A percentile compares a stretch with the other conserved stretches of the same genome.
Evolutionary conservation across 805 yeast genomes (phyloP).

Genomic region (Jamesozyma hellenica): DNA sequence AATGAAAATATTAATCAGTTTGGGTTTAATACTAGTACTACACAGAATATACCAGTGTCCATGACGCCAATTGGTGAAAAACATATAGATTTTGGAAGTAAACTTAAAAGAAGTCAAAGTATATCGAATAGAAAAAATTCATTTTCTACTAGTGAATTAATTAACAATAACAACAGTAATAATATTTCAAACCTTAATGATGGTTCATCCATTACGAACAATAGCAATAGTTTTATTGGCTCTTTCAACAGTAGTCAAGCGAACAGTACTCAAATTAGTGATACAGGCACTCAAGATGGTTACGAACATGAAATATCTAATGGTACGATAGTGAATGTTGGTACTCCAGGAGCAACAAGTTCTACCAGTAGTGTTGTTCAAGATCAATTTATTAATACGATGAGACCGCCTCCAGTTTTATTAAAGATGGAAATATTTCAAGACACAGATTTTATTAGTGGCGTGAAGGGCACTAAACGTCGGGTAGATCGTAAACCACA

Average conservation of each 20-base stretch:
- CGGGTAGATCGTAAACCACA: constrained; percentile 21
- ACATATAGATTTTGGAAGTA: constrained; percentile 22
- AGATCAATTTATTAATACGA: not conserved
- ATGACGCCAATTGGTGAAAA: constrained; percentile 78
- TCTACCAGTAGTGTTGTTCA: not conserved
- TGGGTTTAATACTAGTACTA: constrained; percentile 48
- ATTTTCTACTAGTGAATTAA: not conserved
- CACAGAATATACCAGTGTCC: constrained; percentile 44
- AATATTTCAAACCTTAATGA: not conserved
- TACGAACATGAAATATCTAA: no score
- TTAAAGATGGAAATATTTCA: constrained; percentile 22
- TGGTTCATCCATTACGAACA: not conserved
- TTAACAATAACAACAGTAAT: not conserved
- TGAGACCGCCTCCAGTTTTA: constrained; percentile 23
- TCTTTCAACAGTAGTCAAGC: not conserved
- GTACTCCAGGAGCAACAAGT: not conserved
- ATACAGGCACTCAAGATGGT: not conserved
- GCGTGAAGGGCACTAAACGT: constrained; percentile 1
- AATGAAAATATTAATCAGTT: constrained; percentile 51
- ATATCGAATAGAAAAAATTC: constrained; percentile 12
- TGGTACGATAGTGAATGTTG: not conserved
- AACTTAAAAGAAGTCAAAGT: constrained; percentile 19
- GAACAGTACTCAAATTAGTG: not conserved
- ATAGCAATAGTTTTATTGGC: not conserved
- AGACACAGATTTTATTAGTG: constrained; percentile 14